Evolutionary conservation across 1,284 basidiomycete genomes (phyloP).

Genomic region (Caloboletus firmus): DNA sequence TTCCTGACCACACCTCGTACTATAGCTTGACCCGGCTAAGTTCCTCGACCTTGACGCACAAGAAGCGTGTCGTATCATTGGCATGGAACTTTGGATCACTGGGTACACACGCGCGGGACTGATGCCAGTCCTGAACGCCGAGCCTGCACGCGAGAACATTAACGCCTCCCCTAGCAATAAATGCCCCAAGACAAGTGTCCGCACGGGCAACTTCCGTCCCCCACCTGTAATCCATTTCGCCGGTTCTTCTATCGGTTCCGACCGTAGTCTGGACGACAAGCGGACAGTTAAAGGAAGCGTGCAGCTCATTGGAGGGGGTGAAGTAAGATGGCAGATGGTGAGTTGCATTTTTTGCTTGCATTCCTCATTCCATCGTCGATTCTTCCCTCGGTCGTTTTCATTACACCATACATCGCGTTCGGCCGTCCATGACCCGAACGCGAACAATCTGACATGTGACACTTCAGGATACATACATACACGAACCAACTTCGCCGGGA

Average conservation of each 20-base stretch:
- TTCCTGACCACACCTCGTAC: neutral
- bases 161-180: neutral
- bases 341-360: slow-evolving; percentile 19
- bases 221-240: slow-evolving; percentile 53
- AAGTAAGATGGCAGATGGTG: slow-evolving; percentile 55
- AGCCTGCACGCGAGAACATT: neutral
- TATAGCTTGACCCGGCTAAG: slow-evolving; percentile 27
- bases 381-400: neutral
- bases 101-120: slow-evolving; percentile 43
- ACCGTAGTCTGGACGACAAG: slow-evolving; percentile 32
- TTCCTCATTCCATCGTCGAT: neutral
- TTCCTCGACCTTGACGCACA: slow-evolving; percentile 35
- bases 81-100: slow-evolving; percentile 47
- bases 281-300: slow-evolving; percentile 45
- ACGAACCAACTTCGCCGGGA: slow-evolving; percentile 17
- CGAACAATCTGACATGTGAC: slow-evolving; percentile 5
- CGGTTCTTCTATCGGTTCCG: slow-evolving; percentile 45
- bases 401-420: neutral
- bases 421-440: too few species aligned
- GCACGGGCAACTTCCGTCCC: slow-evolving; percentile 26
- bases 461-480: slow-evolving; percentile 29
- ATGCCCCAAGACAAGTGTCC: neutral
- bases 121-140: slow-evolving; percentile 29
- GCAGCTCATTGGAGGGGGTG: slow-evolving; percentile 50
- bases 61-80: slow-evolving; percentile 55